These are phyloP conservation scores for Xylaria scruposa DNA, from an alignment of 495 filamentous ascomycete genomes.

Conservation along the genomic window DNA sequence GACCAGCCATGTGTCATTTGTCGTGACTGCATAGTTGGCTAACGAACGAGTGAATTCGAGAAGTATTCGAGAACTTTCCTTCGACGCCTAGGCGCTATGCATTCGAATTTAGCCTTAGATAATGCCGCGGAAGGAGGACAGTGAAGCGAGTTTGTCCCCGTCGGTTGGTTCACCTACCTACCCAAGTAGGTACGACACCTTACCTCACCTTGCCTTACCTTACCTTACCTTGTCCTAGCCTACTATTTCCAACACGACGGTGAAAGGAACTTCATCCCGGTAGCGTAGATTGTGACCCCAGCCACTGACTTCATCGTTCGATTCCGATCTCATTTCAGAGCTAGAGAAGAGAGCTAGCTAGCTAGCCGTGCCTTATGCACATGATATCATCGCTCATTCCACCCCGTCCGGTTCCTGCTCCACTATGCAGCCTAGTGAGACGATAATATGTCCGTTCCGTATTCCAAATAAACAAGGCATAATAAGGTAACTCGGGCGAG, in stretches of 20 bases:
- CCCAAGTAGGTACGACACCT: not conserved
- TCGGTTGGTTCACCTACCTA: not conserved
- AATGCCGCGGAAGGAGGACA: not conserved
- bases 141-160: not conserved
- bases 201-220: not conserved
- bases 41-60: not conserved
- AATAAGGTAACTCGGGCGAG: too few species aligned
- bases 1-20: not conserved
- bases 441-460: not conserved
- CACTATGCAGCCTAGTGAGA: not conserved
- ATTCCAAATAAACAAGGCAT: not conserved
- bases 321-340: not conserved
- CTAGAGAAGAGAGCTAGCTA: not conserved
- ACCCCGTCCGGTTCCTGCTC: not conserved
- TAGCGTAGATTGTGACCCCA: not conserved
- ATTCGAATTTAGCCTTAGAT: not conserved
- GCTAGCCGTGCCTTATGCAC: not conserved
- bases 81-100: not conserved
- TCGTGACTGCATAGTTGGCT: not conserved
- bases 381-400: slow-evolving; percentile 7
- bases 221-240: not conserved
- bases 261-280: not conserved
- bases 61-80: not conserved
- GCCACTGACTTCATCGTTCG: not conserved
- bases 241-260: not conserved